A percentile compares a stretch with the other conserved stretches of the same genome.
Evolutionary conservation across 73 alveolate genomes (phyloP).

Genomic region (Paramecium biaurelia): DNA sequence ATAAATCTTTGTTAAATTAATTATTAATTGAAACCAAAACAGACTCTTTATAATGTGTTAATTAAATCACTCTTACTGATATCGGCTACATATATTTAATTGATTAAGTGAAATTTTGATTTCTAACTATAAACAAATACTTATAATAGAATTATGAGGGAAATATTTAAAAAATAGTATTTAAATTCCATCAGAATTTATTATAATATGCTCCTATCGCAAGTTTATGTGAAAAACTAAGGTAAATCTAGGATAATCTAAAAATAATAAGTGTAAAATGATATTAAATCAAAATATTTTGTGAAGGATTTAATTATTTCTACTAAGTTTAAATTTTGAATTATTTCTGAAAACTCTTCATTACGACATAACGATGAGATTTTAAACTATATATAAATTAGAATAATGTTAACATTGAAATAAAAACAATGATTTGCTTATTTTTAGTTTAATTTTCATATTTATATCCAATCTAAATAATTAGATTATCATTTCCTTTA

Average conservation of each 20-base stretch:
- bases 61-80: neutral
- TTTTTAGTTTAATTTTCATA: no score
- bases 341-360: neutral
- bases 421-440: no score
- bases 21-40: neutral
- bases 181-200: neutral
- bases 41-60: neutral
- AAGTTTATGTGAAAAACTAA: no score
- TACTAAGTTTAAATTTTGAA: no score
- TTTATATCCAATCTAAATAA: no score
- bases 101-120: neutral
- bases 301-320: neutral
- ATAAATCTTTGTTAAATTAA: neutral
- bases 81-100: neutral
- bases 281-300: neutral
- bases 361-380: neutral
- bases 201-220: neutral
- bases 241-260: no score
- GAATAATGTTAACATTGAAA: neutral
- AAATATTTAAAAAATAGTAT: neutral
- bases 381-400: neutral
- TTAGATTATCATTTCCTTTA: no score
- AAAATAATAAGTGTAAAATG: no score
- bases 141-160: neutral
- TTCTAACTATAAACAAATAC: neutral